Percentiles rank a stretch among this genome's conserved stretches.
phyloP scores from a whole-genome alignment of 352 stramenopile species.

The Globisporangium solare region DNA sequence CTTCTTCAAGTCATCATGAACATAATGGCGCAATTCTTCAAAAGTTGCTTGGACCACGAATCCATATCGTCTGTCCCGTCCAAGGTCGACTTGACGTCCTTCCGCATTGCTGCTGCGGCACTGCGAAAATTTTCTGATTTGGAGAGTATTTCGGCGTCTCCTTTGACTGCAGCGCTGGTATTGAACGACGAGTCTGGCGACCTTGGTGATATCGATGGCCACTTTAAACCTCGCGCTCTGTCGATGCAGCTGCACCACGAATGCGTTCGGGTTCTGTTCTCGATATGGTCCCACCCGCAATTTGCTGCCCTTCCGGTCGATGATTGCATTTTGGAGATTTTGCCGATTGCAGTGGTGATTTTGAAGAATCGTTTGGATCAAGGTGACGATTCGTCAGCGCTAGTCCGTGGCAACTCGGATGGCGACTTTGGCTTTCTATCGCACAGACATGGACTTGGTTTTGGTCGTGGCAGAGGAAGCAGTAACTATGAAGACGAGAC shows the following conservation, averaged over 20 bases:
- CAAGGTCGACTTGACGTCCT: slow-evolving; percentile 64
- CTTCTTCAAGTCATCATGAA: slow-evolving; percentile 56
- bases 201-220: slow-evolving; percentile 3
- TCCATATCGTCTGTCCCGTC: slow-evolving; percentile 15
- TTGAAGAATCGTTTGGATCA: slow-evolving; percentile 72
- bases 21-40: slow-evolving; percentile 31
- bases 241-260: slow-evolving; percentile 60
- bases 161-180: slow-evolving; percentile 57
- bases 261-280: slow-evolving; percentile 48
- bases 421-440: slow-evolving; percentile 25
- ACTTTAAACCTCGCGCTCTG: slow-evolving; percentile 48
- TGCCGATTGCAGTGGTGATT: slow-evolving; percentile 68
- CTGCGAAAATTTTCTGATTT: slow-evolving; percentile 68
- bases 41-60: slow-evolving; percentile 9
- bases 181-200: slow-evolving; percentile 39
- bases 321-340: slow-evolving; percentile 50
- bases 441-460: slow-evolving; percentile 30
- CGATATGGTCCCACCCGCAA: slow-evolving; percentile 52
- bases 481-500: slow-evolving; percentile 37
- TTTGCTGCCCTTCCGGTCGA: slow-evolving; percentile 41
- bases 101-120: slow-evolving; percentile 55
- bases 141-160: slow-evolving; percentile 53
- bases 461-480: slow-evolving; percentile 22
- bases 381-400: slow-evolving; percentile 15
- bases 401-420: slow-evolving; percentile 11